Percentiles rank a stretch among this genome's conserved stretches.
These are phyloP conservation scores for Trichosporon faecale DNA, from an alignment of 1,284 basidiomycete genomes.

Conservation along the genomic window DNA sequence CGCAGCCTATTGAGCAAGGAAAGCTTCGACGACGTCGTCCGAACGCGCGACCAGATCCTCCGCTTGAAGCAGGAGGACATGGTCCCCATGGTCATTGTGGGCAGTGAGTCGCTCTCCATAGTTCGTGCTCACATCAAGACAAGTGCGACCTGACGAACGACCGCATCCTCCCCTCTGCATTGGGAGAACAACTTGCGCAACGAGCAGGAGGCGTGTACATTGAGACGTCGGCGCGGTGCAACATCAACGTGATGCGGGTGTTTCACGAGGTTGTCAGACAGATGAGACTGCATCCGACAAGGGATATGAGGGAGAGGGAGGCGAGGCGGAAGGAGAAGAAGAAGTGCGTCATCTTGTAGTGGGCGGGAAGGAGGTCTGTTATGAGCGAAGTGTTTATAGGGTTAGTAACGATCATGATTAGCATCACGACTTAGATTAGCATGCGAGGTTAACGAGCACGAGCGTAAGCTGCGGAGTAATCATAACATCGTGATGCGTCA, in stretches of 20 bases:
- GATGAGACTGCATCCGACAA: slow-evolving; percentile 21
- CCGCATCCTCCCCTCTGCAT: slow-evolving; percentile 28
- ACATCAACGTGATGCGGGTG: slow-evolving; percentile 27
- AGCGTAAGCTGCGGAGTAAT: background rate
- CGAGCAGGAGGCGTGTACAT: slow-evolving; percentile 32
- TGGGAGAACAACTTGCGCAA: slow-evolving; percentile 28
- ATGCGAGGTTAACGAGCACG: background rate
- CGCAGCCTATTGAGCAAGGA: slow-evolving; percentile 33
- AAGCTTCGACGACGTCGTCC: slow-evolving; percentile 35
- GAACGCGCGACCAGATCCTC: slow-evolving; percentile 33
- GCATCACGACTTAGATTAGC: background rate
- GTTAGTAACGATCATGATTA: background rate
- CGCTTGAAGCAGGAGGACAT: slow-evolving; percentile 30
- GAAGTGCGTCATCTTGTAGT: slow-evolving; percentile 33
- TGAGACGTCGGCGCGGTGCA: slow-evolving; percentile 31
- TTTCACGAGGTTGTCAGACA: slow-evolving; percentile 35
- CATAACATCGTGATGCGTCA: slow-evolving; percentile 1
- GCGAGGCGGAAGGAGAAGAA: slow-evolving; percentile 11
- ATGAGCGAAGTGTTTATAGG: background rate
- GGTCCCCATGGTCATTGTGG: slow-evolving; percentile 42
- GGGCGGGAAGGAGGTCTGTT: too few relatives aligned
- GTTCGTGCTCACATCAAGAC: slow-evolving; percentile 25
- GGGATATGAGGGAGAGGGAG: slow-evolving; percentile 5
- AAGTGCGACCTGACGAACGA: slow-evolving; percentile 40
- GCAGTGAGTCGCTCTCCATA: slow-evolving; percentile 32